Evolutionary conservation across 1,284 basidiomycete species (phyloP), one percentile per base, ranked within the genome.

Genomic region (Ceratobasidium sp.): DNA sequence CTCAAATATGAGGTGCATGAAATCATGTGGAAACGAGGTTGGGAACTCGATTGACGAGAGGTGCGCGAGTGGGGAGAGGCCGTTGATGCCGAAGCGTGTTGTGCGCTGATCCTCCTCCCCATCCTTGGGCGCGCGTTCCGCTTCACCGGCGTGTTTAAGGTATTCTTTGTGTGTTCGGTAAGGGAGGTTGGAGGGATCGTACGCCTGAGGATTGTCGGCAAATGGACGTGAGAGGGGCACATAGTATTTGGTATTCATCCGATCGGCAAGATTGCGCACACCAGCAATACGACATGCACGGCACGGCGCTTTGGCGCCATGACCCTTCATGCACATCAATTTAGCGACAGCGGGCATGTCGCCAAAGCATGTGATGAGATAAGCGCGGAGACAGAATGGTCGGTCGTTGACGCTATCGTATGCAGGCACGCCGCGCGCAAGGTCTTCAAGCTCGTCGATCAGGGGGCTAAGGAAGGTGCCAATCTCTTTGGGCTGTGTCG

Each of bases 1-100:
- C 47, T 78, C 65, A 41, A 73, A 77, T 19, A 77, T 56, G 0
- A 75, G 45, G 41, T 78, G 77, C 77, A 78, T 78, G n/a, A 75
- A 76, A 27, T 77, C 77, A 27, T 73, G 67, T 0, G 77, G 77
- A 41, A 77, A 78, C 14, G 75, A 78, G 31, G 22, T 15, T 15
- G 64, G 65, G 24, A 75, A 73, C 4, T 41, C 29, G 9, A 78
- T 22, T 14, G 54, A 62, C 11, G 71, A 22, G 6, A 77, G 15
- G 1, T 24, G 1, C 24, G 44, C 22, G 17, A 77, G 66, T 24
- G 71, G 29, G 3, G 73, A 66, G 6, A 64, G 27, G 2, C 66
- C 67, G 22, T 76, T 77, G 1, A 77, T 71, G 17, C 76, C 76
- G 44, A 27, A 56, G 17, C 36, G 22, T 6, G 17, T 65, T 8